phyloP scores from a whole-genome alignment of 116 monocot genomes.

The Papilionanthe hybrid region DNA sequence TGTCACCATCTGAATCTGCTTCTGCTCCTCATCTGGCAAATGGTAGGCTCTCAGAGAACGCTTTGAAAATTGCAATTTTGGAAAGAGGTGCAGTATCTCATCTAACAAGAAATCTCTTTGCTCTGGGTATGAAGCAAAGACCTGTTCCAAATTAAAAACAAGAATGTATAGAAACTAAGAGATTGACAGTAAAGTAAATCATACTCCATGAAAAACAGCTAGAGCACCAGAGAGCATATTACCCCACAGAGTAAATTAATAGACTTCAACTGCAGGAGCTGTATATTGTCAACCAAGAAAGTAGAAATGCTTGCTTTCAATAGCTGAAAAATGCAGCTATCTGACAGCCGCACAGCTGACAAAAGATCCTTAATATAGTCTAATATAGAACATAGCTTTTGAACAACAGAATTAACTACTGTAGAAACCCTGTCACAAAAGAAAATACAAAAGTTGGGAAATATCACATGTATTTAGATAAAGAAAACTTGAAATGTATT shows the following conservation, averaged over 20 bases:
- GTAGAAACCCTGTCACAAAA: slow-evolving; percentile 55
- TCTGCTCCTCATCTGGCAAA: slow-evolving; percentile 93
- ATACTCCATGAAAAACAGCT: slow-evolving; percentile 2
- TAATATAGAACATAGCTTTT: slow-evolving; percentile 84
- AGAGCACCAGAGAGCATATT: slow-evolving; percentile 9
- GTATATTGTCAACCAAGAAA: slow-evolving; percentile 92
- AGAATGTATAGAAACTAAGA: slow-evolving; percentile 2
- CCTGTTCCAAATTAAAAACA: slow-evolving; percentile 34
- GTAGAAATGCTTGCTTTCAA: slow-evolving; percentile 83
- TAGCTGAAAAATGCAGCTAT: slow-evolving; percentile 92
- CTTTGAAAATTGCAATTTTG: slow-evolving; percentile 83
- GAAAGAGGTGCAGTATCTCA: slow-evolving; percentile 84
- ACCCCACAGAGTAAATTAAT: slow-evolving; percentile 86
- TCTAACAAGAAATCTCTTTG: slow-evolving; percentile 86
- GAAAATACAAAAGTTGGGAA: slow-evolving; percentile 5
- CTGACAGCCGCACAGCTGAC: slow-evolving; percentile 64
- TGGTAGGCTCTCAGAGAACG: slow-evolving; percentile 75
- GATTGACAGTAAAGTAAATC: not conserved
- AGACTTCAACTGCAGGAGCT: slow-evolving; percentile 91
- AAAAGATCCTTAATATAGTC: slow-evolving; percentile 87
- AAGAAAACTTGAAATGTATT: not conserved
- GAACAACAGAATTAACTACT: slow-evolving; percentile 54
- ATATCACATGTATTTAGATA: not conserved
- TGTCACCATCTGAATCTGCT: slow-evolving; percentile 98
- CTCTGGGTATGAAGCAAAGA: slow-evolving; percentile 77